These are phyloP conservation scores for Alternaria ethzedia DNA, from an alignment of 2,329 filamentous ascomycete species.

Conservation along the genomic window DNA sequence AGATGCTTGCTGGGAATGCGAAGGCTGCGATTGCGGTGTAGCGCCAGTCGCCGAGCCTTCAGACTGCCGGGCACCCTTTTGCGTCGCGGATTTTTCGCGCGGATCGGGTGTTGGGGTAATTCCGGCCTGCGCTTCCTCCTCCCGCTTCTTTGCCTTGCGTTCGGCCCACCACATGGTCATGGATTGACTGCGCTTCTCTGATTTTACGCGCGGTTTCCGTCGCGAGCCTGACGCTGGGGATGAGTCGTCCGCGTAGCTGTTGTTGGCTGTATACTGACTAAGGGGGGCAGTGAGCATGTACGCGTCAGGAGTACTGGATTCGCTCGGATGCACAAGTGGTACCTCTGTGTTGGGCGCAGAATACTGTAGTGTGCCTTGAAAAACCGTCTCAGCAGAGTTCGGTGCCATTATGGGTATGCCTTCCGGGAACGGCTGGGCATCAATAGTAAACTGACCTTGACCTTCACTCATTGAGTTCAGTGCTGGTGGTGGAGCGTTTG, in stretches of 20 bases:
- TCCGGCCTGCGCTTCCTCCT: constrained; percentile 40
- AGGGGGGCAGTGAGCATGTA: constrained; percentile 46
- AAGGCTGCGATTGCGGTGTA: constrained; percentile 23
- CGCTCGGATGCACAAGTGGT: constrained; percentile 23
- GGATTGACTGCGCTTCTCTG: constrained; percentile 52
- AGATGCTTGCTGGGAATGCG: constrained; percentile 25
- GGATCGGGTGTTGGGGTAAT: constrained; percentile 26
- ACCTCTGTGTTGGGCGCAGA: constrained; percentile 24
- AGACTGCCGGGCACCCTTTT: constrained; percentile 29
- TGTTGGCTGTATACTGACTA: constrained; percentile 40
- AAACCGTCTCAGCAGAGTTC: constrained; percentile 42
- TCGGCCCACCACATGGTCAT: constrained; percentile 58
- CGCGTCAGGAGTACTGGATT: constrained; percentile 38
- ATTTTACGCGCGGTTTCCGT: constrained; percentile 49
- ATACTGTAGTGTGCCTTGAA: constrained; percentile 44
- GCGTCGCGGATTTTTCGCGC: constrained; percentile 33
- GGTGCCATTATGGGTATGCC: constrained; percentile 27
- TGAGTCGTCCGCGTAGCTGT: constrained; percentile 35
- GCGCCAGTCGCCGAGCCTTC: constrained; percentile 22
- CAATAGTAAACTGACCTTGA: constrained; percentile 47
- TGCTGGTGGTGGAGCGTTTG: constrained; percentile 34
- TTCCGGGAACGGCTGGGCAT: constrained; percentile 32
- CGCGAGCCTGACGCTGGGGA: constrained; percentile 35
- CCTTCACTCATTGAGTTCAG: constrained; percentile 47
- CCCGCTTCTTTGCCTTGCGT: constrained; percentile 48